Evolutionary conservation across 2,329 filamentous ascomycete genomes (phyloP).

Genomic region (Clarireedia paspali): DNA sequence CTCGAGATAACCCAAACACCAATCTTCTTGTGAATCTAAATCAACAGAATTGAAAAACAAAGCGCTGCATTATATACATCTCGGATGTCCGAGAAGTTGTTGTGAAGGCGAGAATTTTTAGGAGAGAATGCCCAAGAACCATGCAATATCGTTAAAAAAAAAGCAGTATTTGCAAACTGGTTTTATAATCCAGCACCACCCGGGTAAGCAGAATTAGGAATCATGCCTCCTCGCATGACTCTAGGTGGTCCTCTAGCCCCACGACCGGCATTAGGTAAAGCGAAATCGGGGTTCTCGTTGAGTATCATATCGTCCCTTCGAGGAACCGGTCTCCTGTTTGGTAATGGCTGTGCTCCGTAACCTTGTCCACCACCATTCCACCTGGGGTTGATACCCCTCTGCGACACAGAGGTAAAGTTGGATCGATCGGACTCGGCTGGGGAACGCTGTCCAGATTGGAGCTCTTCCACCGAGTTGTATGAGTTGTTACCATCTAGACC

Average conservation of each 20-base stretch:
- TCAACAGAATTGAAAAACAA: constrained; percentile 16
- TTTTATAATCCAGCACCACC: constrained; percentile 16
- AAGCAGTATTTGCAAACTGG: not conserved
- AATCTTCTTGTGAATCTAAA: constrained; percentile 14
- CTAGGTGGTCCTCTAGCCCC: constrained; percentile 17
- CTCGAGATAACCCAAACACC: constrained; percentile 1
- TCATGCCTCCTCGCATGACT: constrained; percentile 31
- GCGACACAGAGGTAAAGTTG: constrained; percentile 84
- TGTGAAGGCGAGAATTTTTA: constrained; percentile 11
- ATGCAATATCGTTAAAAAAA: constrained; percentile 10
- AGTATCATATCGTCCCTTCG: constrained; percentile 66
- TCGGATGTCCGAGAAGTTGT: constrained; percentile 1
- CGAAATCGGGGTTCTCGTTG: constrained; percentile 79
- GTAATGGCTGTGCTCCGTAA: constrained; percentile 29
- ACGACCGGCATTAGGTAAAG: constrained; percentile 44
- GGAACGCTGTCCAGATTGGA: constrained; percentile 55
- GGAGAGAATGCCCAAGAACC: constrained; percentile 10
- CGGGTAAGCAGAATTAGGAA: constrained; percentile 49
- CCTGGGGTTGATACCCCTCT: constrained; percentile 79
- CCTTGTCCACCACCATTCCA: constrained; percentile 50
- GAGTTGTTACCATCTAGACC: constrained; percentile 33
- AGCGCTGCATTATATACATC: constrained; percentile 20
- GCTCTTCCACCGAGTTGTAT: constrained; percentile 55
- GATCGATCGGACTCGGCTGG: constrained; percentile 72
- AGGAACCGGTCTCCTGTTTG: constrained; percentile 18